A percentile compares a stretch with the other conserved stretches of the same genome.
Evolutionary conservation across 352 stramenopile genomes (phyloP).

Genomic region (Phytophthora melonis): DNA sequence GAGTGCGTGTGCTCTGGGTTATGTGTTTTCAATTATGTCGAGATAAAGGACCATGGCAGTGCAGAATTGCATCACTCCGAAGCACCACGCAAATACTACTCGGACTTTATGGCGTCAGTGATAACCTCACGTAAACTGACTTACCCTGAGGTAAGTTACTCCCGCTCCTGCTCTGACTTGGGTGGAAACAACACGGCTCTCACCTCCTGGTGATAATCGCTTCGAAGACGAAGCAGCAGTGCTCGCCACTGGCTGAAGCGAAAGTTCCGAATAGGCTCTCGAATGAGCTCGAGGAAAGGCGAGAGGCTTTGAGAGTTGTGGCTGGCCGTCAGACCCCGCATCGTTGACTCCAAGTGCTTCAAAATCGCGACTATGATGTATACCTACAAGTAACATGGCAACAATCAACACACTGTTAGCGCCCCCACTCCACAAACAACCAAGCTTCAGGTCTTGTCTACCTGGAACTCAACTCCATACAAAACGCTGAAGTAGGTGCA

Average conservation of each 20-base stretch:
- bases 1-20: neutral
- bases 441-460: constrained; percentile 14
- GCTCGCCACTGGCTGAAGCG: constrained; percentile 47
- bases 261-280: constrained; percentile 59
- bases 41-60: neutral
- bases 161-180: neutral
- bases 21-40: neutral
- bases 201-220: constrained; percentile 60
- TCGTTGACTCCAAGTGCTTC: constrained; percentile 56
- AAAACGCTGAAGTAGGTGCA: constrained; percentile 64
- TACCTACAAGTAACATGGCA: constrained; percentile 43
- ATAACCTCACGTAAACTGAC: neutral
- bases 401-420: neutral
- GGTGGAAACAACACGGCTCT: constrained; percentile 28
- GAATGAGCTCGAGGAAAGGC: constrained; percentile 47
- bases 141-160: no score
- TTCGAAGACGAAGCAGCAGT: constrained; percentile 58
- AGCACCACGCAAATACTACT: neutral
- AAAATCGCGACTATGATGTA: constrained; percentile 59
- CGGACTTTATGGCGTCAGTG: neutral
- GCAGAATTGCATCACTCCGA: neutral
- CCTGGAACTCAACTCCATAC: constrained; percentile 70
- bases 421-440: neutral
- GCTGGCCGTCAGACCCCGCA: constrained; percentile 40
- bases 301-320: constrained; percentile 38